These are phyloP conservation scores for Naganishia antarctica DNA, from an alignment of 768 basidiomycete species.

Conservation along the genomic window DNA sequence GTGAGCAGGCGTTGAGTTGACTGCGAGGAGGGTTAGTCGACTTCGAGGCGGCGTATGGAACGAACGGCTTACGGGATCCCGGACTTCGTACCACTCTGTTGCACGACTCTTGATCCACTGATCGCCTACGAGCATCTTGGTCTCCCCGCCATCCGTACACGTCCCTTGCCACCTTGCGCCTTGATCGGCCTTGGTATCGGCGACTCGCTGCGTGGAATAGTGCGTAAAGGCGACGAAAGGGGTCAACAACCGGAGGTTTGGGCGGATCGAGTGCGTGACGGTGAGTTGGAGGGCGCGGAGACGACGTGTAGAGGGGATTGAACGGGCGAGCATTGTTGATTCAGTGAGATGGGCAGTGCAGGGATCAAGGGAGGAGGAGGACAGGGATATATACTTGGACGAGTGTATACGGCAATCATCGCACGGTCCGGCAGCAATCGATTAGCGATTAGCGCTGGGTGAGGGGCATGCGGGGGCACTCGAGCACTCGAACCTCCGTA, in stretches of 20 bases:
- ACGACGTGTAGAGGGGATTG: constrained; percentile 2
- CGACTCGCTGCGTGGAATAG: not conserved
- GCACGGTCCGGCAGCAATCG: too few species aligned
- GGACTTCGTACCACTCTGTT: constrained; percentile 73
- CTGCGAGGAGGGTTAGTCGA: constrained; percentile 50
- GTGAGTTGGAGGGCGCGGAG: constrained; percentile 6
- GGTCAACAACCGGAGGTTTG: constrained; percentile 1
- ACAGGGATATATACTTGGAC: not conserved
- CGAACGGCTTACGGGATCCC: constrained; percentile 68
- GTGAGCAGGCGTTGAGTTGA: constrained; percentile 86
- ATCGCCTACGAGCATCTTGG: constrained; percentile 88
- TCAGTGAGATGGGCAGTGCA: too few species aligned
- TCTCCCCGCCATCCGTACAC: constrained; percentile 72
- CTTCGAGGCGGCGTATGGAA: too few species aligned
- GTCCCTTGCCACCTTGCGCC: constrained; percentile 70
- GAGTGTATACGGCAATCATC: too few species aligned
- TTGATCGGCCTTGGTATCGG: constrained; percentile 6
- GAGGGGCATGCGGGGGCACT: too few species aligned
- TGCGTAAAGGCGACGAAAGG: not conserved
- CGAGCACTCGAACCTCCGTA: too few species aligned
- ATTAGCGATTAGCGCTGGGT: too few species aligned
- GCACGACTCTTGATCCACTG: constrained; percentile 79
- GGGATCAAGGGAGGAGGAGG: not conserved
- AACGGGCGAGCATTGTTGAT: constrained; percentile 9
- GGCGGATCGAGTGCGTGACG: not conserved